Evolutionary conservation across 2,329 filamentous ascomycete species (phyloP), one percentile per base, ranked within the genome.

Genomic region (Didymella arachidicola): DNA sequence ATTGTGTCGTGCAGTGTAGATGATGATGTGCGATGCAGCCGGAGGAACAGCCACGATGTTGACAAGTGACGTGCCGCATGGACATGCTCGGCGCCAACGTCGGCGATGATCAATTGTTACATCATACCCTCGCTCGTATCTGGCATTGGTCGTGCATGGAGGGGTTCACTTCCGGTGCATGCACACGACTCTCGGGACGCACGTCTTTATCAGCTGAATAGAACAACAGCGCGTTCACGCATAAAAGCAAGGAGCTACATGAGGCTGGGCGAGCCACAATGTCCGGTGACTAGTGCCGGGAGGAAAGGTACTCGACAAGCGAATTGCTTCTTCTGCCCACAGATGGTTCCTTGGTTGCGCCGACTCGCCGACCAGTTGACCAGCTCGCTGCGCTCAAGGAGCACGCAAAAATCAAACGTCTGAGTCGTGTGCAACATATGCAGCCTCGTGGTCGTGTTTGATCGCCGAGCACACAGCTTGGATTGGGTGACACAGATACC

Each of bases 1-100:
- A 47, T 45, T 38, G 48, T 62, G 51, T 63, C 32, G 58, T 63
- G 62, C 59, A 58, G 53, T 32, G 19, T 44, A 57, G 60, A 61
- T 46, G 51, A 38, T 39, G 70, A 67, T 67, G 46, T 64, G 56
- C 67, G 69, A 73, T 72, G 65, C 59, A 66, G 70, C 66, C 65
- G 61, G 53, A 48, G 30, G 41, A 53, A 53, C 27, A 50, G 50
- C 50, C 56, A 54, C 56, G 56, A 59, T 54, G 56, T 54, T 59
- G 56, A 59, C 56, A 59, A 51, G 55, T 55, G 56, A 50, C 44
- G 51, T 55, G 53, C 59, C 44, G 59, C 52, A 59, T 67, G 69
- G 65, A 70, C 60, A 64, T 71, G 65, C 64, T 71, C 67, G 71
- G 69, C 57, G 63, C 45, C 41, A 42, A 42, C 41, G 50, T 59